Evolutionary conservation across 2,329 filamentous ascomycete genomes (phyloP), one percentile per base, ranked within the genome.

Genomic region (Colletotrichum cuscutae): DNA sequence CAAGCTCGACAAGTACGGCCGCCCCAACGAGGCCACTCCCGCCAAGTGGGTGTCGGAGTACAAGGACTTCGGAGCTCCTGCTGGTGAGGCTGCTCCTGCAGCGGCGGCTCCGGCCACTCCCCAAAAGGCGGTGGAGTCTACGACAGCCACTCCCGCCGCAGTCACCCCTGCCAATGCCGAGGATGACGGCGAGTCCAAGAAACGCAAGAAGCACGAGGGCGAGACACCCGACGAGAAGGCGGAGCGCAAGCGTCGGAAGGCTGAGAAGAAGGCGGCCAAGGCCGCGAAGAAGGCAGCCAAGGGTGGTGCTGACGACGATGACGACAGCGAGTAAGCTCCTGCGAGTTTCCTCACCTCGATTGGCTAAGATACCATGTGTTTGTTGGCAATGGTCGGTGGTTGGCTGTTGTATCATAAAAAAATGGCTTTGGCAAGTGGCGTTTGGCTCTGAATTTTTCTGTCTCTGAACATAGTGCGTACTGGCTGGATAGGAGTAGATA

Each of bases 1-100:
- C 84, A 98, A 98, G 87, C 93, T 99, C 73, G 97, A 99, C 88
- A 99, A 99, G 92, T 98, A 91, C 79, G 97, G 97, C 77, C 93
- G 95, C 72, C 85, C 94, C 78, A 99, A 98, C 84, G 96, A 98
- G 83, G 91, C 92, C 76, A 99, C 97, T 5, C 97, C 97, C 30
- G 91, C 95, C 78, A 94, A 97, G 85, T 99, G 97, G 97, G 95
- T 94, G 78, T 86, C 90, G 49, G 93, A 94, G 77, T 99, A 99
- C 89, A 96, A 95, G 85, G 97, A 98, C 86, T 98, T 92, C 86
- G 89, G 89, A 53, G 86, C 88, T 19, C 82, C 85, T 65, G 84
- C 84, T 60, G 84, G 82, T 8, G 81, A 83, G 7, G 83, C 86
- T 0, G 84, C 85, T 24, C 80, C 84, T 71, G 84, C 88, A 69